phyloP scores from a whole-genome alignment of 768 basidiomycete genomes.

The Leccinellum luteum region DNA sequence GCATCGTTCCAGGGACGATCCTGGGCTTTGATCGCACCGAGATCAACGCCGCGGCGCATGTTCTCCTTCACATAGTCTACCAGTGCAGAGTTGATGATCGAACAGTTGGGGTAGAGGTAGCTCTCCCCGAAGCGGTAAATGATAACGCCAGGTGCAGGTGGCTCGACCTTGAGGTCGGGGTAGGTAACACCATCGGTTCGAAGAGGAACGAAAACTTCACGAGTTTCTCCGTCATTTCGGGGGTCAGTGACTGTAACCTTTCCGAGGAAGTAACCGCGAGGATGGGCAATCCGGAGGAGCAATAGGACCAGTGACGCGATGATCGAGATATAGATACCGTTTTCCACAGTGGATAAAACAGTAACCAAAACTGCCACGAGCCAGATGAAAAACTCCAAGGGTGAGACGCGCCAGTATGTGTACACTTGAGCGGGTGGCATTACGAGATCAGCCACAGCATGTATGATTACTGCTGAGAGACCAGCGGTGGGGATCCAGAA shows the following conservation, averaged over 20 bases:
- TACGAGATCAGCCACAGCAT: not conserved
- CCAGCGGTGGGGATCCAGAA: not conserved
- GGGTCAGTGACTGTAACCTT: not conserved
- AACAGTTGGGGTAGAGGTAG: not conserved
- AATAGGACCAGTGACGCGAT: not conserved
- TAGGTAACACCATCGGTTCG: not conserved
- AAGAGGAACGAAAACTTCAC: not conserved
- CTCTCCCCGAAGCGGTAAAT: not conserved
- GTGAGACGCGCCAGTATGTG: not conserved
- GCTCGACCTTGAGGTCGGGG: not conserved
- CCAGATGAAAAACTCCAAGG: not conserved
- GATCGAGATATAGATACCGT: not conserved
- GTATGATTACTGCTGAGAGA: not conserved
- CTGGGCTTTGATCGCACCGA: not conserved
- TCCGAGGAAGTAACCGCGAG: not conserved
- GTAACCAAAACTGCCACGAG: not conserved
- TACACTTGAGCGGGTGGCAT: not conserved
- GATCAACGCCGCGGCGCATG: not conserved
- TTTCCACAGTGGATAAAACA: not conserved
- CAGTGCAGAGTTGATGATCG: not conserved
- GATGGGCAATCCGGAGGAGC: not conserved
- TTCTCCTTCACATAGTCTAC: not conserved
- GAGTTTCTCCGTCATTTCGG: not conserved
- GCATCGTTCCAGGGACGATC: not conserved
- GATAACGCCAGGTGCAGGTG: not conserved